Evolutionary conservation across 257 asterid species (phyloP).

Genomic region (Forsythia suspensa): DNA sequence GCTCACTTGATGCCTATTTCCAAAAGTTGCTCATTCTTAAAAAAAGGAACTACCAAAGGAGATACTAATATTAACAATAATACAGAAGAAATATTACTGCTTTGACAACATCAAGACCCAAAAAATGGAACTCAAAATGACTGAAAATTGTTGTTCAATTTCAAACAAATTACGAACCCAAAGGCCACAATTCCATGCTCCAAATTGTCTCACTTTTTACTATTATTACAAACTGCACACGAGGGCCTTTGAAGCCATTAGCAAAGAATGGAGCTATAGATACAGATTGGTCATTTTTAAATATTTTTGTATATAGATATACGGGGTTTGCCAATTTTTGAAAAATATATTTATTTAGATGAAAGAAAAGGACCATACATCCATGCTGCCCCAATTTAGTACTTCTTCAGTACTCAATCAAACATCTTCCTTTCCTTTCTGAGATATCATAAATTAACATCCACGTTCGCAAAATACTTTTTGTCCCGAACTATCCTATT

Average conservation of each 20-base stretch:
- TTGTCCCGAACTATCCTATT: background rate
- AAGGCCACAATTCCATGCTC: background rate
- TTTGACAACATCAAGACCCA: background rate
- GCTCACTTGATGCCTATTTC: slow-evolving; percentile 90
- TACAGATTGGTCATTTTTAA: background rate
- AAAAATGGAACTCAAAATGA: background rate
- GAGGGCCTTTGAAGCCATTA: background rate
- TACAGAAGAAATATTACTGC: background rate
- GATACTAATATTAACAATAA: background rate
- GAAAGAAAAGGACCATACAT: background rate
- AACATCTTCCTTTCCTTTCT: background rate
- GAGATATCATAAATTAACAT: background rate
- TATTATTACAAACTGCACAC: background rate
- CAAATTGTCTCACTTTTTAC: background rate
- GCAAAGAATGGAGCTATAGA: background rate
- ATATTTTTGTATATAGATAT: no score
- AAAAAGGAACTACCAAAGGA: background rate
- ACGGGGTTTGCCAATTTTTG: no score
- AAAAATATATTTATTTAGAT: background rate
- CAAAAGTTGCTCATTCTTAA: slow-evolving; percentile 1
- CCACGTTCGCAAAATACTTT: background rate
- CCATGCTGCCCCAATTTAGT: background rate
- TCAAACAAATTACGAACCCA: background rate
- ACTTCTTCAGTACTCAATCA: background rate
- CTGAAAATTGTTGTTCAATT: background rate